Conservation (phyloP, 306 rosid species). For the Vachellia collinsii region DNA sequence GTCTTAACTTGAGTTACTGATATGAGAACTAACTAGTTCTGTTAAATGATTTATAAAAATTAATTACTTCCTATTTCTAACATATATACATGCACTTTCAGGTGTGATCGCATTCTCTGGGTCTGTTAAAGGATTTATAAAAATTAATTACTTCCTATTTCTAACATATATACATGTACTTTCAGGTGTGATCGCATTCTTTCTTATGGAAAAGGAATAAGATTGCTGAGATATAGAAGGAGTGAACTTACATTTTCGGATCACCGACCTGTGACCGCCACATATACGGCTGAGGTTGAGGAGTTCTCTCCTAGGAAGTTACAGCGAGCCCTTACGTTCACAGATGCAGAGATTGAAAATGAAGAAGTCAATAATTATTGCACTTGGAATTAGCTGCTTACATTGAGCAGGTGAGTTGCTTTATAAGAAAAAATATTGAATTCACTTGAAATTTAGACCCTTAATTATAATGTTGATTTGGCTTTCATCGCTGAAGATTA, state of each 20-base stretch:
- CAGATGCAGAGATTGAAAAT: slow-evolving; percentile 88
- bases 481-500: no score
- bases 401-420: slow-evolving; percentile 46
- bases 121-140: no score
- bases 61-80: neutral
- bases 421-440: neutral
- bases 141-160: neutral
- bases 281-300: slow-evolving; percentile 82
- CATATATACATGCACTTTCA: slow-evolving; percentile 36
- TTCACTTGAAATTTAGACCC: no score
- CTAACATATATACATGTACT: slow-evolving; percentile 29
- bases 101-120: slow-evolving; percentile 99
- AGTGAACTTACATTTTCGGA: slow-evolving; percentile 68
- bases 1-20: neutral
- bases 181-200: slow-evolving; percentile 97
- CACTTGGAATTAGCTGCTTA: slow-evolving; percentile 45
- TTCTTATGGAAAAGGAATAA: slow-evolving; percentile 82
- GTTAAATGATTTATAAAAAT: neutral
- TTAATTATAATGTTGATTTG: no score
- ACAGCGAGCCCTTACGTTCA: slow-evolving; percentile 84
- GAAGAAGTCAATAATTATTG: slow-evolving; percentile 44
- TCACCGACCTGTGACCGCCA: slow-evolving; percentile 96
- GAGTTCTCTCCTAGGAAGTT: slow-evolving; percentile 76
- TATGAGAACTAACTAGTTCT: neutral
- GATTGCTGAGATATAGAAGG: slow-evolving; percentile 66